Evolutionary conservation across 768 basidiomycete species (phyloP), one percentile per base, ranked within the genome.

Genomic region (Auricularia cornea): DNA sequence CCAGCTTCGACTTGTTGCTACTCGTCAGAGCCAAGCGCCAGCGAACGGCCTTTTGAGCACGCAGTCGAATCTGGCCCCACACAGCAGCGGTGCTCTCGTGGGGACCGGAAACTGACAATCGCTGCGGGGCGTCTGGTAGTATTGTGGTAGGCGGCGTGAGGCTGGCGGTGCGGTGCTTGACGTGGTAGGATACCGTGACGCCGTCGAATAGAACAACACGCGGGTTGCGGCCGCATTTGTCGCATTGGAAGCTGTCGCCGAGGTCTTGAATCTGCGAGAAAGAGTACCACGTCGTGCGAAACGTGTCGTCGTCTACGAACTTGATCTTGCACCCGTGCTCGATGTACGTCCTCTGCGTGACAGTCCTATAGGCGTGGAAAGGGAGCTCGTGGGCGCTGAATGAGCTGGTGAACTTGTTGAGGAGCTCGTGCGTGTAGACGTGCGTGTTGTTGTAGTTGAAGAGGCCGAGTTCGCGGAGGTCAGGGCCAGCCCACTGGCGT

Each of bases 361-460:
- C 54, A 18, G 61, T 29, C 28, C 52, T 56, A n/a, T 64, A 69
- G 44, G 67, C 65, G 8, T 60, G 20, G 52, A 68, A 69, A 2
- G 68, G 68, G n/a, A 65, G 65, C 30, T 64, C 65, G 12, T 65
- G 63, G 10, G 67, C 59, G 1, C 67, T 65, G 57, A 62, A 68
- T 2, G 59, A 26, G 35, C 41, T 66, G 2, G 68, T 69, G 60
- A 62, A 69, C 20, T 62, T 44, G 51, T 69, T 65, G 23, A 69
- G 62, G 11, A 69, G 62, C 41, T 69, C 67, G 29, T 69, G 68
- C 1, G 68, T 61, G 64, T 68, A 69, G 12, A 65, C 44, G 23
- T 56, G 38, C 2, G 20, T 3, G 38, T 69, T 69, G 60, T 68
- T 69, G 63, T 59, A 64, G 38, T 68, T 69, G 59, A 69, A 65